phyloP scores from a whole-genome alignment of 768 basidiomycete genomes.

The Naganishia vishniacii region DNA sequence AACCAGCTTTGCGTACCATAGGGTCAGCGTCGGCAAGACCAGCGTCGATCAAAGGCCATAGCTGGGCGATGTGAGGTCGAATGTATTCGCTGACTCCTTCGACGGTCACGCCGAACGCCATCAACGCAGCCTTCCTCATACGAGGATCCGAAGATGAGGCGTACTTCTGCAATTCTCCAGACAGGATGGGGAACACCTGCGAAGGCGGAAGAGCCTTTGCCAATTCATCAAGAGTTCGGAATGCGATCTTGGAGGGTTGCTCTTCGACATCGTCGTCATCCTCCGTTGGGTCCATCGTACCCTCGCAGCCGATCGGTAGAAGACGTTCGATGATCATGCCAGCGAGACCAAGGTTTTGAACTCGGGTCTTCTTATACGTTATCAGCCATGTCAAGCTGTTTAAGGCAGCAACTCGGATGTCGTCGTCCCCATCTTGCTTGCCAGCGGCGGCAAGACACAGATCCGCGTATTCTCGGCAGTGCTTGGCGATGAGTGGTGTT shows the following conservation, averaged over 20 bases:
- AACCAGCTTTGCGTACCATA: constrained; percentile 88
- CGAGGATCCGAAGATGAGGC: constrained; percentile 72
- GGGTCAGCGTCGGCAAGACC: constrained; percentile 79
- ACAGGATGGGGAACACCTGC: constrained; percentile 92
- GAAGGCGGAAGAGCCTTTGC: constrained; percentile 85
- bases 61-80: constrained; percentile 79
- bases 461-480: constrained; percentile 76
- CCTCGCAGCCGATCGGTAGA: constrained; percentile 89
- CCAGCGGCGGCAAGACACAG: constrained; percentile 81
- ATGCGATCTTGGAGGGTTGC: constrained; percentile 54
- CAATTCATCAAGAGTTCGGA: constrained; percentile 88
- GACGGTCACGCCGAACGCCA: constrained; percentile 88
- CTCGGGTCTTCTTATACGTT: constrained; percentile 96
- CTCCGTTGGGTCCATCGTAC: constrained; percentile 86
- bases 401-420: constrained; percentile 80
- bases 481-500: constrained; percentile 82
- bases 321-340: constrained; percentile 80
- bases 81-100: constrained; percentile 98
- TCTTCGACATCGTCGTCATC: constrained; percentile 52
- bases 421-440: constrained; percentile 67
- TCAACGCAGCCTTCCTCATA: constrained; percentile 83
- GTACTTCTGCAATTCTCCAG: constrained; percentile 73
- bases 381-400: constrained; percentile 96
- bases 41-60: constrained; percentile 89
- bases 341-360: constrained; percentile 78